Evolutionary conservation across 352 stramenopile genomes (phyloP).

Genomic region (Globisporangium yorkense): DNA sequence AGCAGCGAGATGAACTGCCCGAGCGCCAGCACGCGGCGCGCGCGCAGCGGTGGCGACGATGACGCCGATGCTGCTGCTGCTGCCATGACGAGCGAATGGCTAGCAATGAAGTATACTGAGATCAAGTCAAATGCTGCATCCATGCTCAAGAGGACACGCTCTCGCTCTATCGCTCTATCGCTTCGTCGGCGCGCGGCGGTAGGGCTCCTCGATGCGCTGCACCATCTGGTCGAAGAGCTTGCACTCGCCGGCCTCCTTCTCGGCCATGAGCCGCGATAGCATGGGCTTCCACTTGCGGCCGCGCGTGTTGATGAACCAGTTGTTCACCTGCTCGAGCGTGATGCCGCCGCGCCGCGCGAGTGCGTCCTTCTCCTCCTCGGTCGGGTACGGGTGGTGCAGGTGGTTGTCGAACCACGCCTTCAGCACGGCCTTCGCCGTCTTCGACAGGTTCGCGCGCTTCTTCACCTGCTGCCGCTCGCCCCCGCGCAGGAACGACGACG

Average conservation of each 20-base stretch:
- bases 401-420: constrained; percentile 81
- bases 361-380: constrained; percentile 77
- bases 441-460: constrained; percentile 73
- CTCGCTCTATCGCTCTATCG: constrained; percentile 5
- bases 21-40: constrained; percentile 47
- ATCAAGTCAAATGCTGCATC: background rate
- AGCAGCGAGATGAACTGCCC: constrained; percentile 88
- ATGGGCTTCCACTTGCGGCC: constrained; percentile 85
- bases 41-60: background rate
- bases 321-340: constrained; percentile 85
- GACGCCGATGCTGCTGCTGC: too few species aligned
- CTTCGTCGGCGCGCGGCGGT: constrained; percentile 30
- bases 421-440: constrained; percentile 66
- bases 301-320: constrained; percentile 87
- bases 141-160: too few species aligned
- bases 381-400: constrained; percentile 80
- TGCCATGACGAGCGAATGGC: background rate
- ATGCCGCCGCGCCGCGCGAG: constrained; percentile 62
- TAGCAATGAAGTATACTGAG: background rate
- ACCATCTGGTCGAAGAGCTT: constrained; percentile 73
- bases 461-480: constrained; percentile 26
- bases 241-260: constrained; percentile 56
- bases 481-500: background rate
- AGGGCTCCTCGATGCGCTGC: constrained; percentile 73
- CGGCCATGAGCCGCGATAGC: constrained; percentile 60